These are phyloP conservation scores for Pyrenochaeta sp. DNA, from an alignment of 2,329 filamentous ascomycete species.

Conservation along the genomic window DNA sequence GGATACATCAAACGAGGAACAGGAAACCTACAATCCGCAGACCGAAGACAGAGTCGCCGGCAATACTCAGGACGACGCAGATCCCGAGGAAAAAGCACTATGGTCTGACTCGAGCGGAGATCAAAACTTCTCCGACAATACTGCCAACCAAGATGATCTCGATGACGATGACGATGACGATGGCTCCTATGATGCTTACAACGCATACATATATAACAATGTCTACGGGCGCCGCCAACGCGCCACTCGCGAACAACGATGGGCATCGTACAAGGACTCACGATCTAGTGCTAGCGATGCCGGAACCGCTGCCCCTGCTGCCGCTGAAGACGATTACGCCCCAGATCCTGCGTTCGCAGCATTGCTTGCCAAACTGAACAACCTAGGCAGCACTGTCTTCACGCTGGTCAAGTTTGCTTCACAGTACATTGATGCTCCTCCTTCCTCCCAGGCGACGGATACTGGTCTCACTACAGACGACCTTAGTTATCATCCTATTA, in stretches of 20 bases:
- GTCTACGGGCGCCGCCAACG: constrained; percentile 1
- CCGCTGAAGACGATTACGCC: not conserved
- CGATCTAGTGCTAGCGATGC: constrained; percentile 1
- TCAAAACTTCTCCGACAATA: not conserved
- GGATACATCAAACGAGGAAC: not conserved
- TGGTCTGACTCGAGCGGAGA: not conserved
- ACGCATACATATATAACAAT: not conserved
- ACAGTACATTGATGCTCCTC: constrained; percentile 1
- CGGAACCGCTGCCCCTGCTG: not conserved
- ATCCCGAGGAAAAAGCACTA: not conserved
- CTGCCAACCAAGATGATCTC: too few species aligned
- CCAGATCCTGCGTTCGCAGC: not conserved
- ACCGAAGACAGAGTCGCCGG: too few species aligned
- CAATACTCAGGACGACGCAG: too few species aligned
- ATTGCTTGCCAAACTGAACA: constrained; percentile 3
- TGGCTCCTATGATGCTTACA: constrained; percentile 3
- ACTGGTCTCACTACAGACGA: not conserved
- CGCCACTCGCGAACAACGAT: constrained; percentile 10
- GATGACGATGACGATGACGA: too few species aligned
- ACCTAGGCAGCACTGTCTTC: constrained; percentile 1
- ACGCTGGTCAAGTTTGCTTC: constrained; percentile 9
- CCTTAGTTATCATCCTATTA: not conserved
- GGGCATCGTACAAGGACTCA: constrained; percentile 8
- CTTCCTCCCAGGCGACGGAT: not conserved
- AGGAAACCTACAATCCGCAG: not conserved